Base-by-base conservation (phyloP, 1,139 yeast species). In the Geotrichum phurueaensis region DNA sequence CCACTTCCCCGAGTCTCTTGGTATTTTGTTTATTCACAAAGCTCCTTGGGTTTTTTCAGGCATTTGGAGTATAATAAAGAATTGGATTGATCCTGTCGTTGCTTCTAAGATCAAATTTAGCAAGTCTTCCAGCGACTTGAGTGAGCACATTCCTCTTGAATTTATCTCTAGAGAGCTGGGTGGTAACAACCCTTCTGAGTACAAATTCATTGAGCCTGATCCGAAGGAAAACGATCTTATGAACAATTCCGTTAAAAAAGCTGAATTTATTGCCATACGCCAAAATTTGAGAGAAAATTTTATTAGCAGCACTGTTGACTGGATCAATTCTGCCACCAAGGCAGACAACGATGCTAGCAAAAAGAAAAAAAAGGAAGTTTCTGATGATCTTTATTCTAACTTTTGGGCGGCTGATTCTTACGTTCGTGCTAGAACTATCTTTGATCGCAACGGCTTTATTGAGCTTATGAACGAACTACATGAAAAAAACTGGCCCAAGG, bases 21-120 rank as follows among this genome's bases (percentile, higher is more conserved):
- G 95, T 20, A 81, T 81, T 59, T 74, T 90, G 59, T 78, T 88
- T 69, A 84, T 90, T 64, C 96, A 90, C 75, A 86, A 87, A 67
- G 96, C 96, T 0, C 97, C 97, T 4, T 88, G 96, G 95, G 81
- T 90, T 53, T 90, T 90, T 77, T 82, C 85, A 63, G 89, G 95
- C 36, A 86, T 89, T 64, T 90, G 96, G 96, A 84, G 84, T 64
- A 81, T 89, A 66, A 84, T 90, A 68, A 89, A 86, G 72, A 84
- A 84, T 66, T 89, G 96, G 96, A 76, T 90, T 61, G 96, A 90
- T 69, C 96, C 96, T 1, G 92, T 85, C 12, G 95, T 90, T 53
- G 96, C 95, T 0, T 78, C 89, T 31, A 89, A 89, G 74, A 85
- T 90, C 66, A 79, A 81, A 29, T 90, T 90, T 74, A 88, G 96